Percentiles rank a stretch among this genome's conserved stretches.
These are phyloP conservation scores for Thalassiosira sp. DNA, from an alignment of 352 stramenopile species.

Conservation along the genomic window DNA sequence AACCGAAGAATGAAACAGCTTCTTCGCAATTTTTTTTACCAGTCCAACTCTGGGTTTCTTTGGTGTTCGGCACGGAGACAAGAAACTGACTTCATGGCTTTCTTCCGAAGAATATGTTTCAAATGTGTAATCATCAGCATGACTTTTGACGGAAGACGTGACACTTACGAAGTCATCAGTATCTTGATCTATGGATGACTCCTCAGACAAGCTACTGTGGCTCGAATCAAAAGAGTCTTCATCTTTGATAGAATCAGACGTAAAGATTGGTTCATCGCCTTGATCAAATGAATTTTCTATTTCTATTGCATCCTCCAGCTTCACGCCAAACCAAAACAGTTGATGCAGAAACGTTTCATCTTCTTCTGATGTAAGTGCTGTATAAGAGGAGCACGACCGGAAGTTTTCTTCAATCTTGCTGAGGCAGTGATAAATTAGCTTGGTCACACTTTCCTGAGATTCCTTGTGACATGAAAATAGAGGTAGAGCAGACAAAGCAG, in stretches of 20 bases:
- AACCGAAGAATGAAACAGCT: conserved; percentile 15
- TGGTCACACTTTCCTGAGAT: conserved; percentile 47
- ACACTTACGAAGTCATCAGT: conserved; percentile 15
- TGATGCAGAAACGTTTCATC: conserved; percentile 55
- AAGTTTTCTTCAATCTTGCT: conserved; percentile 41
- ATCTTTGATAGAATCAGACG: neutral
- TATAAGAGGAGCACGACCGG: conserved; percentile 9
- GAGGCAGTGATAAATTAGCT: conserved; percentile 55
- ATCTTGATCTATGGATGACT: conserved; percentile 23
- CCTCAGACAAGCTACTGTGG: conserved; percentile 24
- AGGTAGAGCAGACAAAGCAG: conserved; percentile 42
- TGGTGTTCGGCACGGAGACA: conserved; percentile 16
- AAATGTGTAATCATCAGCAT: conserved; percentile 17
- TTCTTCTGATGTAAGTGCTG: conserved; percentile 23
- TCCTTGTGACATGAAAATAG: conserved; percentile 45
- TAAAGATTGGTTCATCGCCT: conserved; percentile 7
- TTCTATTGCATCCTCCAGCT: conserved; percentile 59
- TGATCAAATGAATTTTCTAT: conserved; percentile 12
- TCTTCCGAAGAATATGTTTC: conserved; percentile 17
- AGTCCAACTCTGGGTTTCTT: conserved; percentile 24
- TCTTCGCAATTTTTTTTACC: conserved; percentile 32
- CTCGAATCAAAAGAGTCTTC: conserved; percentile 19
- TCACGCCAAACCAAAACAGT: conserved; percentile 62
- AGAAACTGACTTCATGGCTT: conserved; percentile 6
- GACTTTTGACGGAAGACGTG: conserved; percentile 14